phyloP scores from a whole-genome alignment of 163 green algal genomes.

The Prototheca stagnorum region DNA sequence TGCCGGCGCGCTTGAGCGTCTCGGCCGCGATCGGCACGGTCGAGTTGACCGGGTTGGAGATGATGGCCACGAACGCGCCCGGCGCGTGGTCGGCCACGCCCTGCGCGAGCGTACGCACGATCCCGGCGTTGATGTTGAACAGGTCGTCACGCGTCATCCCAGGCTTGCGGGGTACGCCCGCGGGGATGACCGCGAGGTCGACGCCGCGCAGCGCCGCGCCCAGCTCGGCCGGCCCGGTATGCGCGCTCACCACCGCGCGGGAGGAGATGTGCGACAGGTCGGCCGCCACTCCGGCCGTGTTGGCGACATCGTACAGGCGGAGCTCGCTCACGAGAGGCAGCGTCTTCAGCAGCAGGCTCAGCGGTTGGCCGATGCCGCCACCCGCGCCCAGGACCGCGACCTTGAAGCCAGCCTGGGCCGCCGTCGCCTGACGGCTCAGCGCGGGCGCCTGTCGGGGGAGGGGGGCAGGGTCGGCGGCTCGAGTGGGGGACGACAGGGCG shows the following conservation, averaged over 20 bases:
- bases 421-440: too few species aligned
- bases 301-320: conserved; percentile 85
- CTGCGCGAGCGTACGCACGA: conserved; percentile 60
- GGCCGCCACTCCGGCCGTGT: conserved; percentile 53
- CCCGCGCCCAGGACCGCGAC: conserved; percentile 85
- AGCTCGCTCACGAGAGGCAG: conserved; percentile 63
- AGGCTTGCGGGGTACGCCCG: conserved; percentile 91
- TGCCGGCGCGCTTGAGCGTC: conserved; percentile 43
- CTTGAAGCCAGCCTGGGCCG: conserved; percentile 28
- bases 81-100: conserved; percentile 62
- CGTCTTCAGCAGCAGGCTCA: conserved; percentile 92
- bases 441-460: too few species aligned
- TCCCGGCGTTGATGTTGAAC: conserved; percentile 67
- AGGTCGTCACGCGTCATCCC: conserved; percentile 98
- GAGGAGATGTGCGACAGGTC: conserved; percentile 71
- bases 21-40: conserved; percentile 84
- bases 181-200: conserved; percentile 92
- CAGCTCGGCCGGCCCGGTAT: conserved; percentile 27
- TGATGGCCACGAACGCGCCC: conserved; percentile 70
- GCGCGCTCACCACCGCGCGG: conserved; percentile 20
- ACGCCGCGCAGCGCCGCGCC: conserved; percentile 47
- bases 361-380: conserved; percentile 92
- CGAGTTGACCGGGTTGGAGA: conserved; percentile 90
- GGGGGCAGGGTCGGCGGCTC: background rate
- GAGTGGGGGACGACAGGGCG: background rate